Conservation (phyloP, 2,329 filamentous ascomycete species). For the Epichloe hybrida region DNA sequence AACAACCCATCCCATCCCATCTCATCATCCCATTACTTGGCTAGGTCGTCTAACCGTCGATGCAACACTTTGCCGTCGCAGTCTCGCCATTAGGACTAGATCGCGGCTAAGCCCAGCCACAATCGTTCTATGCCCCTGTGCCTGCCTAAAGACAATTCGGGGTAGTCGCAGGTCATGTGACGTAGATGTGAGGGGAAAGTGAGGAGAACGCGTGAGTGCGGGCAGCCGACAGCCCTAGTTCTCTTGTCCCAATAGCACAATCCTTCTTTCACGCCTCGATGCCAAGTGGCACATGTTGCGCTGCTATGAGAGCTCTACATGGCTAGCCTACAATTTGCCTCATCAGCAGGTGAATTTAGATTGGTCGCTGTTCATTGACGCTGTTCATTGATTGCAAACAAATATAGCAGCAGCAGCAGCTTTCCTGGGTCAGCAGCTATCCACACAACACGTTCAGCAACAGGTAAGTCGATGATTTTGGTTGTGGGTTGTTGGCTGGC, state of each 20-base stretch:
- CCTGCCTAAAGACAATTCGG: constrained; percentile 5
- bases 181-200: constrained; percentile 17
- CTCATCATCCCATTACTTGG: background rate
- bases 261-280: background rate
- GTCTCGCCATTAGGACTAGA: background rate
- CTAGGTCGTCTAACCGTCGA: background rate
- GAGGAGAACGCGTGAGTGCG: constrained; percentile 3
- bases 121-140: background rate
- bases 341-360: too few species aligned
- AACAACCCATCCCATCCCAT: background rate
- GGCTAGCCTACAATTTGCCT: too few species aligned
- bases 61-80: background rate
- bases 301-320: too few species aligned
- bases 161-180: constrained; percentile 18
- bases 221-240: background rate
- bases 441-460: background rate
- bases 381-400: too few species aligned
- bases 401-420: too few species aligned
- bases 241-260: background rate
- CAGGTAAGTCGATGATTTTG: background rate
- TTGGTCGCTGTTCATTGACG: too few species aligned
- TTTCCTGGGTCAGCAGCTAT: too few species aligned
- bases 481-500: background rate
- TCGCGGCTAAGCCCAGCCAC: background rate
- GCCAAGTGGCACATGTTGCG: background rate